Conservation (phyloP, 345 rosid genomes). For the Rhizophora apiculata region DNA sequence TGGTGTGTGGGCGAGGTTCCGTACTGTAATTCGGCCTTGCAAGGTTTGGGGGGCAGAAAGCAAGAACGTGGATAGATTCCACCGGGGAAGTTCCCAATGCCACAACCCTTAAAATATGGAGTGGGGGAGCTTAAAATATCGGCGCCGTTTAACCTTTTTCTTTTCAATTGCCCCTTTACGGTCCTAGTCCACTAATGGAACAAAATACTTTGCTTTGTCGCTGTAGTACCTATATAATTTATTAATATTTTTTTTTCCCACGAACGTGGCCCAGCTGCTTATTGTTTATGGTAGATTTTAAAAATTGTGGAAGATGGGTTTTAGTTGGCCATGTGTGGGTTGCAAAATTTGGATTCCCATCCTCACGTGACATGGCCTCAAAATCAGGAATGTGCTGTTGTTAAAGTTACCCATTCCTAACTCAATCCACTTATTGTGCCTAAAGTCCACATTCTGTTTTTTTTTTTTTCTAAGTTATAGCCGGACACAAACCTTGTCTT, state of each 20-base stretch:
- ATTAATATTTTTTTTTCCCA: neutral
- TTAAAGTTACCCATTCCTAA: conserved; percentile 2
- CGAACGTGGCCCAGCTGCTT: neutral
- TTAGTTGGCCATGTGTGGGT: conserved; percentile 19
- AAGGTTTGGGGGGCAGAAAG: conserved; percentile 12
- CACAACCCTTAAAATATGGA: conserved; percentile 37
- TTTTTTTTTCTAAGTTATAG: neutral
- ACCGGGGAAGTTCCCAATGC: conserved; percentile 37
- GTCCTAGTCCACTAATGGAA: conserved; percentile 6
- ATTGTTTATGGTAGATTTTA: neutral
- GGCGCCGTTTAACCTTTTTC: conserved; percentile 45
- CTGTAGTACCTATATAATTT: too few relatives aligned
- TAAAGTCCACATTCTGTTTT: conserved; percentile 11
- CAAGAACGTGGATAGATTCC: conserved; percentile 39
- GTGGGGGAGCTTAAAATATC: conserved; percentile 5
- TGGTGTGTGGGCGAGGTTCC: too few relatives aligned
- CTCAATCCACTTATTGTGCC: conserved; percentile 14
- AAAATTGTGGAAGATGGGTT: conserved; percentile 10
- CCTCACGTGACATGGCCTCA: conserved; percentile 53
- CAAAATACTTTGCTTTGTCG: conserved; percentile 4
- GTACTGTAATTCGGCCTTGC: neutral
- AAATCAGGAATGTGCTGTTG: conserved; percentile 46
- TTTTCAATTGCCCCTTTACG: conserved; percentile 1
- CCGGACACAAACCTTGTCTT: conserved; percentile 4
- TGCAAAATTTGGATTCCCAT: conserved; percentile 24